Percentiles rank a stretch among this genome's conserved stretches.
These are phyloP conservation scores for Termitomyces sp. DNA, from an alignment of 1,284 basidiomycete species.

Conservation along the genomic window DNA sequence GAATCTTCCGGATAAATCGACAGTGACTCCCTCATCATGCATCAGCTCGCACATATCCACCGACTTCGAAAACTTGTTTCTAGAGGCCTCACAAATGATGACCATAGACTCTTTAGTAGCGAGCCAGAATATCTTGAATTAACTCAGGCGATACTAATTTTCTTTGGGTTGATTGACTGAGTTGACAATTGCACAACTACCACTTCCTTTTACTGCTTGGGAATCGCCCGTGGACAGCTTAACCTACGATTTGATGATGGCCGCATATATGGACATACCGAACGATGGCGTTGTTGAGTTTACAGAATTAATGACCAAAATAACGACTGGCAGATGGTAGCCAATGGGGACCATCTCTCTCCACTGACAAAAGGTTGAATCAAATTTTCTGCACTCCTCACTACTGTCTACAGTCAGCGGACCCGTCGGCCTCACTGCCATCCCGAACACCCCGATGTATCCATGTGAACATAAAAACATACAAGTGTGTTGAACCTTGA, in stretches of 20 bases:
- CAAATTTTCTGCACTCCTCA: background rate
- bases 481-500: background rate
- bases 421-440: background rate
- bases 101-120: background rate
- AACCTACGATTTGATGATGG: background rate
- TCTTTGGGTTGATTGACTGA: background rate
- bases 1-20: conserved; percentile 22
- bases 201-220: too few relatives aligned
- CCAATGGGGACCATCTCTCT: conserved; percentile 1
- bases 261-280: background rate
- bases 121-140: background rate
- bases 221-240: too few relatives aligned
- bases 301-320: conserved; percentile 4
- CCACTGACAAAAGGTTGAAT: background rate
- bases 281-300: conserved; percentile 1
- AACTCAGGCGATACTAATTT: background rate
- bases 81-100: background rate
- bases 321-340: conserved; percentile 13
- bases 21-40: background rate
- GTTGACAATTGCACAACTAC: too few relatives aligned
- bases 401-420: background rate
- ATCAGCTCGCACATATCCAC: background rate
- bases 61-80: background rate
- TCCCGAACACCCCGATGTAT: background rate
- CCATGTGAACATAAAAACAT: background rate